Evolutionary conservation across 83 land plant genomes (phyloP).

Genomic region (Diphasiastrum complanatum): DNA sequence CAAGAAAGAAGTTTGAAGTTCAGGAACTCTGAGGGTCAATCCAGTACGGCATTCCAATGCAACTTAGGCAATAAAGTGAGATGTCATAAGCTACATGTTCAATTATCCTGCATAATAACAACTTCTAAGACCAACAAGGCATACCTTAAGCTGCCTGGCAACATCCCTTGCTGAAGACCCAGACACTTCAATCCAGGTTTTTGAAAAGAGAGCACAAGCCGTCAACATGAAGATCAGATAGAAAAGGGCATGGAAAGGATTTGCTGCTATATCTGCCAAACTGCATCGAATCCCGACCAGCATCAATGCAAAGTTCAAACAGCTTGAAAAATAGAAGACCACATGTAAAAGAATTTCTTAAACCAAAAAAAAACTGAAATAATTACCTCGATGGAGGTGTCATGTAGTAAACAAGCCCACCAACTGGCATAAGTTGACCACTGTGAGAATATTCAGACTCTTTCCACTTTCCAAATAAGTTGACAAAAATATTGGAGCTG

Average conservation of each 20-base stretch:
- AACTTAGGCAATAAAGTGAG: too few relatives aligned
- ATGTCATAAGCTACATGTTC: neutral
- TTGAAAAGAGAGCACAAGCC: conserved; percentile 82
- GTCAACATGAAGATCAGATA: conserved; percentile 74
- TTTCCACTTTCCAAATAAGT: conserved; percentile 75
- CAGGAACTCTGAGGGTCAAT: too few relatives aligned
- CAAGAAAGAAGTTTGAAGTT: too few relatives aligned
- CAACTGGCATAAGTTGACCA: conserved; percentile 79
- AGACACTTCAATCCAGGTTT: conserved; percentile 94
- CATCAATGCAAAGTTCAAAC: too few relatives aligned
- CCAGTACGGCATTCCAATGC: too few relatives aligned
- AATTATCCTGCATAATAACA: too few relatives aligned
- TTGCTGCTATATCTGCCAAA: conserved; percentile 75
- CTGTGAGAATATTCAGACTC: conserved; percentile 77
- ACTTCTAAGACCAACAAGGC: neutral
- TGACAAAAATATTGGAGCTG: conserved; percentile 68
- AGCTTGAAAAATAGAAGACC: neutral
- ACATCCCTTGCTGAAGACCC: conserved; percentile 90
- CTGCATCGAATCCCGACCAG: conserved; percentile 36
- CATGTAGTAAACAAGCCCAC: conserved; percentile 78
- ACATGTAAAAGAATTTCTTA: too few relatives aligned
- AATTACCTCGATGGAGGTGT: conserved; percentile 78
- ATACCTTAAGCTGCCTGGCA: conserved; percentile 83
- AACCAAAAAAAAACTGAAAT: neutral
- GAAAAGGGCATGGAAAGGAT: conserved; percentile 82